These are phyloP conservation scores for Calcarisporium arbuscula DNA, from an alignment of 2,329 filamentous ascomycete species.

Conservation along the genomic window DNA sequence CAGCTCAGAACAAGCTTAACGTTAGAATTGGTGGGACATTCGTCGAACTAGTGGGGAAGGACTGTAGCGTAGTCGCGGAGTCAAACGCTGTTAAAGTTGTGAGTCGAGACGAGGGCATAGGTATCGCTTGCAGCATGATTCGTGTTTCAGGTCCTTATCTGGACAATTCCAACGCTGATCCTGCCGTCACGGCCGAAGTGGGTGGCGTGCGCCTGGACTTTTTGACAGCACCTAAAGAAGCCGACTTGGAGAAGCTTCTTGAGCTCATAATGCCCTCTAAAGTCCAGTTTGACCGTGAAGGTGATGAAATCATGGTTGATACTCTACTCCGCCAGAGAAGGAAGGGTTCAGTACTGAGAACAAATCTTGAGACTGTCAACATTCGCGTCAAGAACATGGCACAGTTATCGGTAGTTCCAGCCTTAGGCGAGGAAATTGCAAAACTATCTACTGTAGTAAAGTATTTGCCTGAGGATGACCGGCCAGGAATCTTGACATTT, in stretches of 20 bases:
- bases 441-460: constrained; percentile 85
- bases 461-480: constrained; percentile 91
- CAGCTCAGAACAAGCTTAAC: constrained; percentile 62
- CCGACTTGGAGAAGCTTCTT: constrained; percentile 74
- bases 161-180: constrained; percentile 43
- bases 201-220: constrained; percentile 67
- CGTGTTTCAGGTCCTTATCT: constrained; percentile 65
- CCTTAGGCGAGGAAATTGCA: constrained; percentile 70
- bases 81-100: constrained; percentile 79
- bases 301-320: constrained; percentile 92
- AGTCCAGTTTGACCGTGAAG: constrained; percentile 75
- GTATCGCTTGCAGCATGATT: constrained; percentile 69
- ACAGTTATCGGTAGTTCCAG: constrained; percentile 61
- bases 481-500: constrained; percentile 79
- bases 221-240: constrained; percentile 63
- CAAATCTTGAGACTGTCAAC: constrained; percentile 59
- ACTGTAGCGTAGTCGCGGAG: constrained; percentile 67
- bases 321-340: constrained; percentile 79
- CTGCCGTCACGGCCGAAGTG: constrained; percentile 58
- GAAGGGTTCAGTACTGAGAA: constrained; percentile 75
- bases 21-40: constrained; percentile 68
- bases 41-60: constrained; percentile 70
- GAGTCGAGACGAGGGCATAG: constrained; percentile 65
- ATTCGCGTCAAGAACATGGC: constrained; percentile 56
- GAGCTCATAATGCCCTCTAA: constrained; percentile 87